These are phyloP conservation scores for Sarocladium brachiariae DNA, from an alignment of 2,329 filamentous ascomycete genomes.

Conservation along the genomic window DNA sequence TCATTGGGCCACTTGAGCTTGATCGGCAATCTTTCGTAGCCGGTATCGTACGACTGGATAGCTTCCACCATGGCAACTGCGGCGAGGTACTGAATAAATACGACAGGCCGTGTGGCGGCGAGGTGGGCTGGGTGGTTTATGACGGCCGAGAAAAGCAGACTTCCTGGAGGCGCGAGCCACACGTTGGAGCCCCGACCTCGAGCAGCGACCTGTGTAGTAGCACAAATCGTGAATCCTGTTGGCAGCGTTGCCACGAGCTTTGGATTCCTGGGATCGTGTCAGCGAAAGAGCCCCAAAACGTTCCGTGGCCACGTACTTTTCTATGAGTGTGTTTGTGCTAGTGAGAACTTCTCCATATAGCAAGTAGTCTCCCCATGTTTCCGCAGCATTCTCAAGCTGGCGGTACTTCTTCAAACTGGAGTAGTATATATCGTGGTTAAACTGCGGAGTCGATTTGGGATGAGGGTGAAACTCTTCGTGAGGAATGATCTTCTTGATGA, in stretches of 20 bases:
- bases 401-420: conserved; percentile 63
- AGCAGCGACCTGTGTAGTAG: conserved; percentile 81
- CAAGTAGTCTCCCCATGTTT: conserved; percentile 67
- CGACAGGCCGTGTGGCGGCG: conserved; percentile 66
- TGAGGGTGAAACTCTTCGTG: conserved; percentile 64
- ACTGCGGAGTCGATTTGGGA: conserved; percentile 70
- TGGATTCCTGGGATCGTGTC: conserved; percentile 53
- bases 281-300: neutral
- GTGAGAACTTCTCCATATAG: conserved; percentile 90
- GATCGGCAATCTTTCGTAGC: conserved; percentile 69
- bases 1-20: conserved; percentile 98
- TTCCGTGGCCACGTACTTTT: conserved; percentile 54
- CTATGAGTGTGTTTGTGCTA: conserved; percentile 86
- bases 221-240: conserved; percentile 78
- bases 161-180: conserved; percentile 86
- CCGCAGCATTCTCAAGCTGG: conserved; percentile 43
- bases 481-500: conserved; percentile 67
- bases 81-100: conserved; percentile 90
- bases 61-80: conserved; percentile 82
- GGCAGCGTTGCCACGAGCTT: conserved; percentile 70
- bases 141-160: conserved; percentile 80
- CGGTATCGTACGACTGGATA: conserved; percentile 69
- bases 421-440: conserved; percentile 78
- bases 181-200: conserved; percentile 87
- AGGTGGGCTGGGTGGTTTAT: conserved; percentile 76